Base-by-base conservation (phyloP, 345 rosid species). In the Trapa bicornis region DNA sequence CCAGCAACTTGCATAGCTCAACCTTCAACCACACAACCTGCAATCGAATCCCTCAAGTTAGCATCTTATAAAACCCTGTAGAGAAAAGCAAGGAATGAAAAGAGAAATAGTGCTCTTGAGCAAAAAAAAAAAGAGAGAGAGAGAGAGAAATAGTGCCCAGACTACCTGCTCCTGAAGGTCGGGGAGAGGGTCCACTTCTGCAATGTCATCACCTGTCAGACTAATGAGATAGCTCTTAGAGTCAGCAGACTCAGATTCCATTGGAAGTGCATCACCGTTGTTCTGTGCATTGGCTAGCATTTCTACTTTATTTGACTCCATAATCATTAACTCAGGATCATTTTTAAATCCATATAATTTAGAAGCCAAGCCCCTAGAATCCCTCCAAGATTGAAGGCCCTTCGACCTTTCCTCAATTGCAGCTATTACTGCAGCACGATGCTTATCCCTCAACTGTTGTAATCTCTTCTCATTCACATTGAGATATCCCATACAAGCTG, bases 401-500 rank as follows among this genome's bases (percentile, higher is more conserved):
- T 81, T 95, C 39, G 91, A 87, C 79, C 99, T 84, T 76, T 89
- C 99, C 84, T 95, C 96, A 69, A 82, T 66, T 39, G 96, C 78
- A 80, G 85, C 78, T 73, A 87, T 84, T 70, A 95, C 94, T 56
- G 96, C 81, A 14, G 87, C 83, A 61, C 96, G 83, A 75, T 91
- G 96, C 87, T 95, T 95, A 78, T 74, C 83, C 79, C 99, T 85
- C 80, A 91, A 76, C 64, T 87, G 93, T 39, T 76, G 83, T 68
- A 95, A 80, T 82, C 96, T 85, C 60, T 64, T 73, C 79, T 89
- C 97, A 76, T 81, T 80, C 63, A 95, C 96, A 79, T 84, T 95
- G 78, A 85, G 97, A 85, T 79, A 95, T 75, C 98, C 99, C 99
- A 95, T 95, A 81, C 96, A 86, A 76, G 98, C 99, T 68, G 98